phyloP scores from a whole-genome alignment of 306 rosid genomes.

The Lathyrus tuberosus region DNA sequence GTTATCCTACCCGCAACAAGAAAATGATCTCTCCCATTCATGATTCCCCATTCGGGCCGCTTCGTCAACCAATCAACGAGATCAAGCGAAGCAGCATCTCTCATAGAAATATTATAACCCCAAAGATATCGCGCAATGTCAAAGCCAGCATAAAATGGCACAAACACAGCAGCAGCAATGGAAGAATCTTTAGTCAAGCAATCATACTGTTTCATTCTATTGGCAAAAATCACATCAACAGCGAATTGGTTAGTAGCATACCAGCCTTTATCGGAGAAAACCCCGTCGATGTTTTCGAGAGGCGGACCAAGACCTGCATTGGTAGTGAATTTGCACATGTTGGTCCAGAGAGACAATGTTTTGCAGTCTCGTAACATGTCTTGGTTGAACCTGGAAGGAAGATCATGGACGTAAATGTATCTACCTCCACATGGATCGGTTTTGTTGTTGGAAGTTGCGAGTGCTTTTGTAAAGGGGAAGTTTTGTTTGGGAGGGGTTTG shows the following conservation, averaged over 20 bases:
- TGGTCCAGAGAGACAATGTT: slow-evolving; percentile 79
- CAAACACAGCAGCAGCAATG: slow-evolving; percentile 87
- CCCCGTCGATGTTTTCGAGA: slow-evolving; percentile 76
- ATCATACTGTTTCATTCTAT: slow-evolving; percentile 90
- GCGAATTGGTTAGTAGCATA: slow-evolving; percentile 93
- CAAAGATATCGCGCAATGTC: slow-evolving; percentile 93
- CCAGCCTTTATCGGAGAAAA: slow-evolving; percentile 84
- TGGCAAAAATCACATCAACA: slow-evolving; percentile 86
- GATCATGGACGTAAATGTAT: slow-evolving; percentile 86
- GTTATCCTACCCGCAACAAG: slow-evolving; percentile 98
- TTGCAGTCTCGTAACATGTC: slow-evolving; percentile 85
- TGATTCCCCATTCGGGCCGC: slow-evolving; percentile 82
- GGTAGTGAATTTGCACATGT: slow-evolving; percentile 93
- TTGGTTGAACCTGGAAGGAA: slow-evolving; percentile 86
- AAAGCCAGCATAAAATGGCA: slow-evolving; percentile 96
- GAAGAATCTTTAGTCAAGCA: slow-evolving; percentile 84
- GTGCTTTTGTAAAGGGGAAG: slow-evolving; percentile 64
- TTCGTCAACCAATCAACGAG: slow-evolving; percentile 80
- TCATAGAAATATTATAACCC: slow-evolving; percentile 78
- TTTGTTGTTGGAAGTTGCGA: slow-evolving; percentile 65
- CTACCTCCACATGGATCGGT: slow-evolving; percentile 86
- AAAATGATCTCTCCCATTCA: slow-evolving; percentile 94
- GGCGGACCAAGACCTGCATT: slow-evolving; percentile 98
- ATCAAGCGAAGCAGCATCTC: slow-evolving; percentile 87
- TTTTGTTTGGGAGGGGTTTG: slow-evolving; percentile 20